These are phyloP conservation scores for Arachnopeziza araneosa DNA, from an alignment of 2,329 filamentous ascomycete genomes.

Conservation along the genomic window DNA sequence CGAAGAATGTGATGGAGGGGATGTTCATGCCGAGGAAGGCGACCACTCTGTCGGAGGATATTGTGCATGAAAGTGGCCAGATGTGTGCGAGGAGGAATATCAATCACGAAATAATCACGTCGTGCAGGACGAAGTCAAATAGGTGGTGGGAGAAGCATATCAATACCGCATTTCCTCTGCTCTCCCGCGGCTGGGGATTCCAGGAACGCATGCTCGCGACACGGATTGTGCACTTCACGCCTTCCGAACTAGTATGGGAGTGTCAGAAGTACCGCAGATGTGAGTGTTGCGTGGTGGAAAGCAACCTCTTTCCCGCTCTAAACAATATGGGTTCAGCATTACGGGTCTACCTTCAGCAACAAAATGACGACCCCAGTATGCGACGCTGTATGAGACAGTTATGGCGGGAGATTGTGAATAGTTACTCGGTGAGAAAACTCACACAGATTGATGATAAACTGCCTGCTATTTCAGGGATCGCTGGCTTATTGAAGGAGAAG, in stretches of 20 bases:
- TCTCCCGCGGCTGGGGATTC: conserved; percentile 9
- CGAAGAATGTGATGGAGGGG: neutral
- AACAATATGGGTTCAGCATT: conserved; percentile 6
- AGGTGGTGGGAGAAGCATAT: conserved; percentile 8
- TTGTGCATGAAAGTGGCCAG: neutral
- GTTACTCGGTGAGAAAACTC: conserved; percentile 7
- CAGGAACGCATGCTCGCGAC: conserved; percentile 9
- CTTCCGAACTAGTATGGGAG: conserved; percentile 9
- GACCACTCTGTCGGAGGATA: neutral
- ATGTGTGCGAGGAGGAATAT: conserved; percentile 5
- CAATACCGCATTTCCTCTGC: conserved; percentile 7
- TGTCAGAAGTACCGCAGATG: conserved; percentile 4
- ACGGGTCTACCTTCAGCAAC: conserved; percentile 1
- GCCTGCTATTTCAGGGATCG: conserved; percentile 7
- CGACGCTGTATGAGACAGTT: conserved; percentile 5
- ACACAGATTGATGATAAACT: conserved; percentile 5
- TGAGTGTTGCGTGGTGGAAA: conserved; percentile 7
- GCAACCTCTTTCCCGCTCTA: conserved; percentile 2
- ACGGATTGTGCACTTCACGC: conserved; percentile 8
- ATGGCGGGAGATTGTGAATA: conserved; percentile 8
- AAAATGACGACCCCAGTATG: no score
- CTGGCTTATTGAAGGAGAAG: neutral
- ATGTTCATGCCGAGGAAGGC: conserved; percentile 1
- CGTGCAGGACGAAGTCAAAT: conserved; percentile 8
- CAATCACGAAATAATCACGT: conserved; percentile 8